phyloP scores from a whole-genome alignment of 805 yeast genomes.

The Nakazawaea anatomiae region DNA sequence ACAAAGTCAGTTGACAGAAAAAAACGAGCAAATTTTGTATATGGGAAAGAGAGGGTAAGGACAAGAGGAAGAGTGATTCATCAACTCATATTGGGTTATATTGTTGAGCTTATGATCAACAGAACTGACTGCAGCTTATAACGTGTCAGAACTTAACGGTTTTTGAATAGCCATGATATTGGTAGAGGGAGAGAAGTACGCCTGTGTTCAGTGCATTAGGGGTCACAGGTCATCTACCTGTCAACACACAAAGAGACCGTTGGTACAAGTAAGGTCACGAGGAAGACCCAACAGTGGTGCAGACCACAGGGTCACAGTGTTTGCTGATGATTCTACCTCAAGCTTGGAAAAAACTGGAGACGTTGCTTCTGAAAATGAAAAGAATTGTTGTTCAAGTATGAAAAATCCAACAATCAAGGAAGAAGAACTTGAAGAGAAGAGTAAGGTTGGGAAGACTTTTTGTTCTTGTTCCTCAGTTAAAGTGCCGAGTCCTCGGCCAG shows the following conservation, averaged over 20 bases:
- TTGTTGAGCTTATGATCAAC: not conserved
- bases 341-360: not conserved
- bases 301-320: conserved; percentile 53
- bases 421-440: not conserved
- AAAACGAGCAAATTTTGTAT: not conserved
- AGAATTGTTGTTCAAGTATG: not conserved
- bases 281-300: conserved; percentile 75
- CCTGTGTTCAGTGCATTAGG: conserved; percentile 82
- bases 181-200: conserved; percentile 73
- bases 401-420: not conserved
- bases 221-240: conserved; percentile 92
- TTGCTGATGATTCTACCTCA: conserved; percentile 30
- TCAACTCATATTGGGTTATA: too few relatives aligned
- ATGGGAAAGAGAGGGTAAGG: not conserved
- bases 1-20: not conserved
- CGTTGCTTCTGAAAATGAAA: not conserved
- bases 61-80: not conserved
- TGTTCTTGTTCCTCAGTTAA: too few relatives aligned
- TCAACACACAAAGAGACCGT: conserved; percentile 70
- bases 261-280: conserved; percentile 82
- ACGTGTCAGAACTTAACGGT: not conserved
- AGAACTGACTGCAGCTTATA: not conserved
- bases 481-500: too few relatives aligned
- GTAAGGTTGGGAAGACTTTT: not conserved
- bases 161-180: conserved; percentile 49